Evolutionary conservation across 495 filamentous ascomycete genomes (phyloP), one percentile per base, ranked within the genome.

Genomic region (Eremomyces bilateralis): DNA sequence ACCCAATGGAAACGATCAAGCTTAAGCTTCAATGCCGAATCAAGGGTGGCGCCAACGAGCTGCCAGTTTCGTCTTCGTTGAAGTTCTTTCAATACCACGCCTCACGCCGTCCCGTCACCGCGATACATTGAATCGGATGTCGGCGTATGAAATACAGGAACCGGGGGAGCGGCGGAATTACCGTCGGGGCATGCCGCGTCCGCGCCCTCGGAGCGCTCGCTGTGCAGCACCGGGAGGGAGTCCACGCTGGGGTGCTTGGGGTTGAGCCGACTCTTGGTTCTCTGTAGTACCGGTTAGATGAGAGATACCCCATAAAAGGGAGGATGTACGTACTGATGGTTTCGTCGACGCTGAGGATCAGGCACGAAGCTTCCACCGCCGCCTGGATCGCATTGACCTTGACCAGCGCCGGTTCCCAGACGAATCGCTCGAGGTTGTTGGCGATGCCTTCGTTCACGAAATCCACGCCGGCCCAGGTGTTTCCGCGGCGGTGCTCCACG

Each of bases 301-400:
- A 34, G 24, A 3, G 32, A 27, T 21, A 31, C 24, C 24, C 8
- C 24, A 28, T 8, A 28, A 28, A 8, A 8, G 8, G 24, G 24
- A 28, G 8, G 8, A 21, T 37, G 35, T 25, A 61, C 66, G 50
- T 57, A 73, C 67, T 80, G 54, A 97, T 93, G 13, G 85, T 94
- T 69, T 97, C 85, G 52, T 97, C 85, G 24, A 97, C 85, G 44
- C 79, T 77, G 53, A 97, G 58, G 41, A 97, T 94, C 65, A 95
- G 56, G 60, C 88, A 97, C 37, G 74, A 71, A 6, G 88, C 88
- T 59, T 94, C 88, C 29, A 83, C 83, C 18, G 88, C 88, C 13
- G 88, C 83, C 57, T 93, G 83, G 42, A 97, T 77, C 38, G 88
- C 88, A 52, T 97, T 97, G 40, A 92, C 68, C 76, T 97, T 97